These are phyloP conservation scores for Hypoxylon lienhwacheense DNA, from an alignment of 495 filamentous ascomycete genomes.

Conservation along the genomic window DNA sequence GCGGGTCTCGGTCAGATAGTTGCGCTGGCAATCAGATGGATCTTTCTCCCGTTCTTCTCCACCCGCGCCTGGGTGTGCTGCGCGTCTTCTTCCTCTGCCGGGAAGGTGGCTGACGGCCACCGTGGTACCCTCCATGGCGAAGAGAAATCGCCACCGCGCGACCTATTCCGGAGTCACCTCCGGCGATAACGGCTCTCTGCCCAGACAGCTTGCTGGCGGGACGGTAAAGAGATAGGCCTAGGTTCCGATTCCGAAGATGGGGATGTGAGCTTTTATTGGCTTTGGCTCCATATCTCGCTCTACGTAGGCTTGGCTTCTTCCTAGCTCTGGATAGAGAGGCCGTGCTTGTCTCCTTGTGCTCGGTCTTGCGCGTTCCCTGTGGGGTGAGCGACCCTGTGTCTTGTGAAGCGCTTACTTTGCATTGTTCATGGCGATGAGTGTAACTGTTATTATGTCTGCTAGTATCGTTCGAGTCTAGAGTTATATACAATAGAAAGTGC, in stretches of 20 bases:
- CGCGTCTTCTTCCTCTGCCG: conserved; percentile 57
- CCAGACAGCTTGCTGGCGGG: conserved; percentile 53
- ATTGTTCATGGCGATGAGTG: conserved; percentile 1
- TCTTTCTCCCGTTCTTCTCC: conserved; percentile 31
- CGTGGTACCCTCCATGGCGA: conserved; percentile 58
- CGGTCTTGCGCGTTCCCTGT: neutral
- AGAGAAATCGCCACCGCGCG: conserved; percentile 58
- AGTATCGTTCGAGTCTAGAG: neutral
- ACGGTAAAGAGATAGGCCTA: neutral
- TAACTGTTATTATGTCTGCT: neutral
- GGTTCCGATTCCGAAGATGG: conserved; percentile 3
- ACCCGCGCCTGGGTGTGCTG: conserved; percentile 56
- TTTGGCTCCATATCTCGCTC: conserved; percentile 3
- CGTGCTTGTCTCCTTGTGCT: neutral
- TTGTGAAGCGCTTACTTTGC: conserved; percentile 3
- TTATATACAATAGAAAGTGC: neutral
- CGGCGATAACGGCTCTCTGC: conserved; percentile 58
- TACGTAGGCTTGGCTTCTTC: neutral
- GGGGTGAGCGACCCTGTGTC: conserved; percentile 6
- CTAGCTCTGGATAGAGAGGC: neutral
- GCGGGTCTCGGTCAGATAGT: neutral
- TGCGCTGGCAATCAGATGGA: neutral
- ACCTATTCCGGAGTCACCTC: conserved; percentile 60
- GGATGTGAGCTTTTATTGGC: conserved; percentile 2
- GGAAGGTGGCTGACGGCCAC: conserved; percentile 51